phyloP scores from a whole-genome alignment of 306 rosid species.

The Corylus heterophylla region DNA sequence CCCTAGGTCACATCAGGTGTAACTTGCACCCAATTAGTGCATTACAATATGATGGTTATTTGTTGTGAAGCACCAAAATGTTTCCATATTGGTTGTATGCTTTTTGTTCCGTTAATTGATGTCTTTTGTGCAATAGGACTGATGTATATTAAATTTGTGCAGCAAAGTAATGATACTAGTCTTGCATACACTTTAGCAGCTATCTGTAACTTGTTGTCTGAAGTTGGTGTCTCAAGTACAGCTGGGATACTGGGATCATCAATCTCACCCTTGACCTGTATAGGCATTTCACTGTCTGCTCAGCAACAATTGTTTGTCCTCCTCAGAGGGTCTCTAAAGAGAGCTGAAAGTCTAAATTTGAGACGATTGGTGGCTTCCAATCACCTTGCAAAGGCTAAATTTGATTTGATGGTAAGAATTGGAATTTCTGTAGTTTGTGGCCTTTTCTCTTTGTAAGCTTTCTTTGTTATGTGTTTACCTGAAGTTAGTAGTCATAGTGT shows the following conservation, averaged over 20 bases:
- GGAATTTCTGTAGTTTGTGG: slow-evolving; percentile 23
- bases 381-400: slow-evolving; percentile 95
- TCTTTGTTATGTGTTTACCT: not conserved
- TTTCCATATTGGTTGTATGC: not conserved
- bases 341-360: slow-evolving; percentile 91
- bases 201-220: slow-evolving; percentile 89
- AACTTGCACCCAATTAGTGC: not conserved
- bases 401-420: slow-evolving; percentile 78
- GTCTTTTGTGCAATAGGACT: slow-evolving; percentile 21
- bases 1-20: not conserved
- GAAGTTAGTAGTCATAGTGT: not conserved
- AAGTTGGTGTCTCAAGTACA: slow-evolving; percentile 90
- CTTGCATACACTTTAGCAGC: slow-evolving; percentile 94
- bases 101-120: slow-evolving; percentile 7
- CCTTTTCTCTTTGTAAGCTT: slow-evolving; percentile 4
- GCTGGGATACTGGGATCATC: slow-evolving; percentile 85
- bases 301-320: slow-evolving; percentile 95
- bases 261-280: slow-evolving; percentile 78
- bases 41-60: not conserved
- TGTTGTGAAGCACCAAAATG: not conserved
- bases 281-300: slow-evolving; percentile 81
- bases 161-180: slow-evolving; percentile 93
- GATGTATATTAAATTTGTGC: slow-evolving; percentile 45
- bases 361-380: slow-evolving; percentile 86
- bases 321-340: slow-evolving; percentile 86